A percentile compares a stretch with the other conserved stretches of the same genome.
Conservation (phyloP, 2,329 filamentous ascomycete genomes). For the Fusarium tricinctum region DNA sequence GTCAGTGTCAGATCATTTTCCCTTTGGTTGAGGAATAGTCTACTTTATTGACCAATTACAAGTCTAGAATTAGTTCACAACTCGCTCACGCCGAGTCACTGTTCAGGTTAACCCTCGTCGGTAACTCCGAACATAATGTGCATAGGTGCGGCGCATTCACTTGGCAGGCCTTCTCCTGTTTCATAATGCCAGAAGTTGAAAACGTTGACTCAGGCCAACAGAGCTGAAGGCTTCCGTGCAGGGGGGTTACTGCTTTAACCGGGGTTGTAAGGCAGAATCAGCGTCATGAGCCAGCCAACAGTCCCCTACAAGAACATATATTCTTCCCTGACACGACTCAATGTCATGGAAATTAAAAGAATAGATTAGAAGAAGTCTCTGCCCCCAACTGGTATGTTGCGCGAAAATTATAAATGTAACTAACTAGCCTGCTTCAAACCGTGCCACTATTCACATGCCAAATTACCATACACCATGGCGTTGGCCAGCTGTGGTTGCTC, state of each 20-base stretch:
- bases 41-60: background rate
- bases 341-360: background rate
- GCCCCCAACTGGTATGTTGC: background rate
- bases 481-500: slow-evolving; percentile 1
- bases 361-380: background rate
- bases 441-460: background rate
- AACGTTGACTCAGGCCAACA: fast-evolving
- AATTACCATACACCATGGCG: background rate
- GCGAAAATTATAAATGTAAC: background rate
- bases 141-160: background rate
- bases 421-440: fast-evolving
- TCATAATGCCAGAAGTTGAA: background rate
- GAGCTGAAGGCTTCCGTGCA: background rate
- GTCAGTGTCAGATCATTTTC: background rate
- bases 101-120: background rate
- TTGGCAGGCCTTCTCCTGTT: background rate
- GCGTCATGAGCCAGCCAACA: background rate
- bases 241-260: background rate
- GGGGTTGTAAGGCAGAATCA: slow-evolving; percentile 12
- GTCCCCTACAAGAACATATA: background rate
- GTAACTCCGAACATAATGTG: background rate
- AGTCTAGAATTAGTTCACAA: background rate
- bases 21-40: background rate
- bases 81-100: background rate
- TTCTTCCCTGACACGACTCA: too few species aligned